Evolutionary conservation across 2,329 filamentous ascomycete species (phyloP), one percentile per base, ranked within the genome.

Genomic region (Aspergillus versicolor): DNA sequence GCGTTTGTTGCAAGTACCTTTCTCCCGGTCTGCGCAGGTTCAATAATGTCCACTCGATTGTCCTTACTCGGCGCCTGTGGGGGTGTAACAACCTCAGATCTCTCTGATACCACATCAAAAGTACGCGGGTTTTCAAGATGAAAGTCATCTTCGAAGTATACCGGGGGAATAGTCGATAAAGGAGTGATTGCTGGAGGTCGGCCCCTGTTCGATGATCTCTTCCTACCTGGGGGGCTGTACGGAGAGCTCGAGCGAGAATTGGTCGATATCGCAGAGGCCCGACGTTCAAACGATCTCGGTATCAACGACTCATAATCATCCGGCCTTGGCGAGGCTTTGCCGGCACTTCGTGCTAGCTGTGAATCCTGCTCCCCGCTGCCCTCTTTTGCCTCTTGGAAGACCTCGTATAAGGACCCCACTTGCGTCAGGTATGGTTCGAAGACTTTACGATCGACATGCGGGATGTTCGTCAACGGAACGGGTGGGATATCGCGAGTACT

Each of bases 101-200:
- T 85, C 74, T 99, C 94, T 69, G 92, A 97, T 13, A 99, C 92
- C 24, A 97, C 87, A 71, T 99, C 94, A 70, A 99, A 99, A 0
- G 90, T 97, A 50, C 94, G 86, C 0, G 94, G 94, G 61, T 99
- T 97, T 70, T 99, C 94, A 7, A 99, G 83, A 67, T 91, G 93
- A 65, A 99, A 99, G 65, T 92, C 88, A 34, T 96, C 90, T 53
- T 97, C 94, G 65, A 97, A 97, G 70, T 97, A 99, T 11, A 99
- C 90, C 48, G 80, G 84, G 0, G 94, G 94, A 43, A 99, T 96
- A 0, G 92, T 97, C 4, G 92, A 94, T 27, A 99, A 73, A 0
- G 92, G 94, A 1, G 94, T 91, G 1, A 90, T 86, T 0, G 89
- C 89, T 59, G 92, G 89, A 0, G 82, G 75, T 41, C 81, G 81